These are phyloP conservation scores for Clavispora fructus DNA, from an alignment of 805 yeast species.

Conservation along the genomic window DNA sequence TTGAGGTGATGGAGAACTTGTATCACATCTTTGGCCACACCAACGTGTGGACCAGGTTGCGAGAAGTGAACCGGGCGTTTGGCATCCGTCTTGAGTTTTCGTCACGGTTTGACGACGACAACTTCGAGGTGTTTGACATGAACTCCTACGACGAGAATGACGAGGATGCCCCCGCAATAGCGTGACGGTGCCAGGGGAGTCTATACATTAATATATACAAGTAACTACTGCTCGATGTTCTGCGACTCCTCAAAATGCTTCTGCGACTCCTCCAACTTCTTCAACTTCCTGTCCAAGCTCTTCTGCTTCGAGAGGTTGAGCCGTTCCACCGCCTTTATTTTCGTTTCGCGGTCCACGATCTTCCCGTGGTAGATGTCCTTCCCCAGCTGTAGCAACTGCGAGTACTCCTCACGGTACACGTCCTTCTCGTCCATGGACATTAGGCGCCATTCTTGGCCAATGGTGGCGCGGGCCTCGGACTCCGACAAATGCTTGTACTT, in stretches of 20 bases:
- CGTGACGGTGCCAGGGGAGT: neutral
- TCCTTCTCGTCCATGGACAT: slow-evolving; percentile 25
- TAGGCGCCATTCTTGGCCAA: slow-evolving; percentile 21
- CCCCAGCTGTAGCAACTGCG: slow-evolving; percentile 21
- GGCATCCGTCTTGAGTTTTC: neutral
- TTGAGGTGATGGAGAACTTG: slow-evolving; percentile 18
- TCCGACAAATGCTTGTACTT: slow-evolving; percentile 11
- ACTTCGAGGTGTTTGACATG: slow-evolving; percentile 22
- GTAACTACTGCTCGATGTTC: slow-evolving; percentile 1
- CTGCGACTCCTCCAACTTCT: slow-evolving; percentile 2
- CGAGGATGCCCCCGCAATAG: slow-evolving; percentile 26
- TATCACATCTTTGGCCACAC: slow-evolving; percentile 4
- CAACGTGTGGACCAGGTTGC: slow-evolving; percentile 15
- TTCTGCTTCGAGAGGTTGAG: slow-evolving; percentile 8
- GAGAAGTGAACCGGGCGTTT: slow-evolving; percentile 5
- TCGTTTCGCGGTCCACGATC: slow-evolving; percentile 23
- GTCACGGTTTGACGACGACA: slow-evolving; percentile 8
- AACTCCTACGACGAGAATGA: slow-evolving; percentile 19
- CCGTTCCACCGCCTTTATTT: slow-evolving; percentile 11
- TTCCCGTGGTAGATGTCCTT: slow-evolving; percentile 25
- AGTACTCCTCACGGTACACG: slow-evolving; percentile 22
- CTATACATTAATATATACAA: neutral
- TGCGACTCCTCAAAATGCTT: slow-evolving; percentile 1
- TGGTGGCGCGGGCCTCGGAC: slow-evolving; percentile 11
- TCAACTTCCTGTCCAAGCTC: slow-evolving; percentile 8